Percentiles rank a stretch among this genome's conserved stretches.
Evolutionary conservation across 495 filamentous ascomycete genomes (phyloP).

Genomic region (Daldinia vernicosa): DNA sequence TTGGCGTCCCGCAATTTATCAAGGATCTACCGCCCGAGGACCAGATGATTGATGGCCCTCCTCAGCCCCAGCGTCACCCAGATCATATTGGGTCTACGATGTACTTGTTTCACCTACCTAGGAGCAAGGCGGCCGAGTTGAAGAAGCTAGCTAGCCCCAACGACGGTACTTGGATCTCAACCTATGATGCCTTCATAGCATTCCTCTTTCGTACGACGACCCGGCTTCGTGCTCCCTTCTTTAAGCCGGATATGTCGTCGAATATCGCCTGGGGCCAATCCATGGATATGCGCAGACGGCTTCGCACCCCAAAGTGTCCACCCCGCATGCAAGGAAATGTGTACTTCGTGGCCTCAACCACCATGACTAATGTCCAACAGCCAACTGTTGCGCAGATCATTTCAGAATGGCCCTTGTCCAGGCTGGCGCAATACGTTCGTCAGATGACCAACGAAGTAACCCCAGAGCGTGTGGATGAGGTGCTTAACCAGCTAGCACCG

Average conservation of each 20-base stretch:
- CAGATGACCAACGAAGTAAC: conserved; percentile 50
- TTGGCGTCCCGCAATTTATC: conserved; percentile 50
- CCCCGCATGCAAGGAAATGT: conserved; percentile 51
- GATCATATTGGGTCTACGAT: conserved; percentile 40
- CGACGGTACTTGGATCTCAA: conserved; percentile 52
- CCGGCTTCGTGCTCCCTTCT: conserved; percentile 45
- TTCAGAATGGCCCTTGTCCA: conserved; percentile 48
- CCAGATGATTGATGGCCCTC: conserved; percentile 47
- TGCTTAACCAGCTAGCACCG: conserved; percentile 46
- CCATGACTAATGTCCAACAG: conserved; percentile 23
- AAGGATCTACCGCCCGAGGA: conserved; percentile 35
- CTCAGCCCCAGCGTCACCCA: conserved; percentile 44
- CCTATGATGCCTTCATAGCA: conserved; percentile 55
- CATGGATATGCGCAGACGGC: conserved; percentile 53
- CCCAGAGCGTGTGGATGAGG: conserved; percentile 46
- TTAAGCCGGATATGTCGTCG: conserved; percentile 36
- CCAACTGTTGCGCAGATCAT: conserved; percentile 48
- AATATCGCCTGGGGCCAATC: conserved; percentile 47
- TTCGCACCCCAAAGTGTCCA: conserved; percentile 44
- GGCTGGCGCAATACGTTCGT: conserved; percentile 52
- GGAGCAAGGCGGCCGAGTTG: conserved; percentile 54
- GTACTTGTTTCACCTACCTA: conserved; percentile 52
- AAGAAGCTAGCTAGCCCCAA: conserved; percentile 49
- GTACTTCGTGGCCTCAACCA: conserved; percentile 42
- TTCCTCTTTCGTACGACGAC: conserved; percentile 52